Conservation (phyloP, 306 rosid species). For the Castanospermum australe region DNA sequence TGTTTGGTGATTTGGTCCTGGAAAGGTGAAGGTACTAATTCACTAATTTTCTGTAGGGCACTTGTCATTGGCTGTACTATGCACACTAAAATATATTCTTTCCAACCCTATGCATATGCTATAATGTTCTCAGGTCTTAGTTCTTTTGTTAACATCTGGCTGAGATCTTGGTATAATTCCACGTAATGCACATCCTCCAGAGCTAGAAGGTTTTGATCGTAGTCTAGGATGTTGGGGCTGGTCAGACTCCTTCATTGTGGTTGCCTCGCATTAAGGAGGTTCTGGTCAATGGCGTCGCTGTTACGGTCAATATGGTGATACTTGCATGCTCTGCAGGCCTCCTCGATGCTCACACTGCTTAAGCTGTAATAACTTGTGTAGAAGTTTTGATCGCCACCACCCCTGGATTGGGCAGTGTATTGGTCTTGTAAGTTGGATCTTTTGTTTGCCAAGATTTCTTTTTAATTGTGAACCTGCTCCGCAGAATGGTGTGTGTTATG, state of each 20-base stretch:
- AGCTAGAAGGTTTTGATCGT: slow-evolving; percentile 83
- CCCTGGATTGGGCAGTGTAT: slow-evolving; percentile 99
- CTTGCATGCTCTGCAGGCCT: slow-evolving; percentile 99
- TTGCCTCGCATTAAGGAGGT: slow-evolving; percentile 91
- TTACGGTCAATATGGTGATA: slow-evolving; percentile 94
- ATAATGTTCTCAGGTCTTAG: slow-evolving; percentile 58
- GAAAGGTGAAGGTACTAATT: background rate
- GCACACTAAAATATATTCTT: background rate
- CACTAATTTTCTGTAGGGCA: slow-evolving; percentile 2
- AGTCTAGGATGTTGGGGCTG: slow-evolving; percentile 66
- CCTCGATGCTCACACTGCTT: slow-evolving; percentile 99
- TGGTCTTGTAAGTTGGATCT: slow-evolving; percentile 71
- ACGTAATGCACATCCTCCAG: slow-evolving; percentile 93
- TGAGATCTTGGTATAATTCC: slow-evolving; percentile 99
- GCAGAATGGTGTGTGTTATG: background rate
- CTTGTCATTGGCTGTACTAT: background rate
- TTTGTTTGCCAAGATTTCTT: background rate
- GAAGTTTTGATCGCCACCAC: slow-evolving; percentile 96
- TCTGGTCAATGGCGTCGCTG: slow-evolving; percentile 70
- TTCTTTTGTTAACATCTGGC: slow-evolving; percentile 86
- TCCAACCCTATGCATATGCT: slow-evolving; percentile 3
- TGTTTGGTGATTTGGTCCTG: slow-evolving; percentile 1
- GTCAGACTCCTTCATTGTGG: slow-evolving; percentile 90
- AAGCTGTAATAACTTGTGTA: slow-evolving; percentile 94
- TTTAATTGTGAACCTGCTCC: background rate